Conservation (phyloP, 2,329 filamentous ascomycete species). For the Chaetoscypha palmicola region DNA sequence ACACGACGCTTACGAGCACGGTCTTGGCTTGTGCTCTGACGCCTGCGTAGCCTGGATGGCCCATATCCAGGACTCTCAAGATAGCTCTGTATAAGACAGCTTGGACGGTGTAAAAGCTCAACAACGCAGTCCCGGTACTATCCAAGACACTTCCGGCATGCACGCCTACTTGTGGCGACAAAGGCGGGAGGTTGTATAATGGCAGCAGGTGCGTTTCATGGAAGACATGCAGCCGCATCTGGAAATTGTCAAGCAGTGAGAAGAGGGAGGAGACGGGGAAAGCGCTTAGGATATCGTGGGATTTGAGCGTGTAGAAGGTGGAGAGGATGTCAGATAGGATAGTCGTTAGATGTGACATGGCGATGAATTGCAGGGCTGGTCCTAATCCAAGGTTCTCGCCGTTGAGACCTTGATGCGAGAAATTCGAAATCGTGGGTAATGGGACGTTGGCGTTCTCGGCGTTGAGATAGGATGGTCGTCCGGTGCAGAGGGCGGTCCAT, state of each 20-base stretch:
- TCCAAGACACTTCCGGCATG: slow-evolving; percentile 7
- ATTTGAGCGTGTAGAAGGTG: slow-evolving; percentile 38
- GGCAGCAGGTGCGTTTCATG: slow-evolving; percentile 18
- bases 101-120: slow-evolving; percentile 21
- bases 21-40: slow-evolving; percentile 16
- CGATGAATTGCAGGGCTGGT: slow-evolving; percentile 36
- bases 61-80: slow-evolving; percentile 17
- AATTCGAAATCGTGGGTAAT: slow-evolving; percentile 41
- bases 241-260: slow-evolving; percentile 16
- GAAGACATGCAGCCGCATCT: slow-evolving; percentile 16
- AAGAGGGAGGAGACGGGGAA: slow-evolving; percentile 16
- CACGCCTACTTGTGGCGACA: slow-evolving; percentile 2
- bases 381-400: slow-evolving; percentile 25
- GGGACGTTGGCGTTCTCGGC: slow-evolving; percentile 25
- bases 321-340: slow-evolving; percentile 45
- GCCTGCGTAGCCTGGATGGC: slow-evolving; percentile 10
- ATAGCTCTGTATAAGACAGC: slow-evolving; percentile 21
- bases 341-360: slow-evolving; percentile 42
- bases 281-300: slow-evolving; percentile 15
- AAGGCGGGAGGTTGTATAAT: slow-evolving; percentile 11
- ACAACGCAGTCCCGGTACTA: slow-evolving; percentile 15
- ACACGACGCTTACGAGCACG: slow-evolving; percentile 13
- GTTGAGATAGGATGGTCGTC: slow-evolving; percentile 42
- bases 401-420: slow-evolving; percentile 21
- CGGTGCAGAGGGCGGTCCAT: slow-evolving; percentile 51